Evolutionary conservation across 495 filamentous ascomycete species (phyloP), one percentile per base, ranked within the genome.

Genomic region (Letharia columbiana): DNA sequence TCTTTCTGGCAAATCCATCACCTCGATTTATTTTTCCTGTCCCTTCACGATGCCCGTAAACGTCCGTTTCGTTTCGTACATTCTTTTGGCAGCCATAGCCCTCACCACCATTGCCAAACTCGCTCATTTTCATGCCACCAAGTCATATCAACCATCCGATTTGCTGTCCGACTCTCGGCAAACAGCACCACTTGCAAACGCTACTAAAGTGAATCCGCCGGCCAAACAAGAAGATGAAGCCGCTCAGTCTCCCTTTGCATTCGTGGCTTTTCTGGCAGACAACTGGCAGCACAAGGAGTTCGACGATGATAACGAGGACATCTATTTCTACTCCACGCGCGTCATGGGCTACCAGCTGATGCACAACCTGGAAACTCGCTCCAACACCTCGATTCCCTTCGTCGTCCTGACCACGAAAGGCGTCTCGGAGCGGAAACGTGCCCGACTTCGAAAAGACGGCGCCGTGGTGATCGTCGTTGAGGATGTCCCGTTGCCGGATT

Each of bases 261-360:
- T 47, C 18, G 41, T 47, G 9, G 60, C 20, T 47, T 62, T 62
- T 4, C 60, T 62, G 1, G 60, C 42, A 35, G 60, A 33, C 9
- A 45, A 31, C 23, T 18, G 44, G 28, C 31, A 47, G 18, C 28
- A 33, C 13, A 47, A 20, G 4, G 45, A 47, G 3, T 23, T 28
- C 28, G 45, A 31, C 9, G 23, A 44, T 7, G 60, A 62, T 35
- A 35, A 62, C 8, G 60, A 62, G 6, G 60, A 61, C 41, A 31
- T n/a, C 5, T 61, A 61, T 23, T 61, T 41, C 28, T 39, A 41
- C 39, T n/a, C 59, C 23, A 61, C 59, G n/a, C 59, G 59, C n/a
- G 39, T 42, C 23, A 41, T 61, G 59, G 59, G 39, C 35, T 61
- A 42, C 12, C 59, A 61, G 37, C 20, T 61, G 15, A 28, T 61